A percentile compares a stretch with the other conserved stretches of the same genome.
phyloP scores from a whole-genome alignment of 179 eudicot genomes.

The Heliamphora pulchella region DNA sequence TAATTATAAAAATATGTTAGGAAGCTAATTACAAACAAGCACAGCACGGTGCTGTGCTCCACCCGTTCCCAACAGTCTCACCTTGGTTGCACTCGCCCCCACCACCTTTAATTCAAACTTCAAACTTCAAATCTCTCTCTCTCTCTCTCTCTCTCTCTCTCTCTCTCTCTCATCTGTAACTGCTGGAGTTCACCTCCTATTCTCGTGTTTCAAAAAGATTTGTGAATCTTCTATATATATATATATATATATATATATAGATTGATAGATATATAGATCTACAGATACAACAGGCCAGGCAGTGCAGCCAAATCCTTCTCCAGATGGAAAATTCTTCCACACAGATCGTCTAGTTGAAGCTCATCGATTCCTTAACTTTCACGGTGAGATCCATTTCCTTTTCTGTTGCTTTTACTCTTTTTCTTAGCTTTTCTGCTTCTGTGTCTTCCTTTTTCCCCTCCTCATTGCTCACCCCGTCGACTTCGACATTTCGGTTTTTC shows the following conservation, averaged over 20 bases:
- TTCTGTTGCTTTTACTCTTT: not conserved
- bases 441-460: too few species aligned
- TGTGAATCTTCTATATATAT: not conserved
- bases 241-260: not conserved
- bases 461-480: too few species aligned
- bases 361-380: not conserved
- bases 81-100: not conserved
- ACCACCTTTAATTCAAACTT: conserved; percentile 22
- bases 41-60: too few species aligned
- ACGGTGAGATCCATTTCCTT: conserved; percentile 18
- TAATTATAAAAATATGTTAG: too few species aligned
- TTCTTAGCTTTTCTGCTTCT: not conserved
- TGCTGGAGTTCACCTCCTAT: conserved; percentile 6
- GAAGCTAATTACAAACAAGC: too few species aligned
- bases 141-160: conserved; percentile 18
- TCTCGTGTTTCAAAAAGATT: conserved; percentile 5
- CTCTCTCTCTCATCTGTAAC: not conserved
- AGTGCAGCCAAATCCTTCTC: conserved; percentile 3
- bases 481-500: too few species aligned
- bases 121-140: conserved; percentile 16
- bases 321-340: not conserved
- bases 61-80: not conserved
- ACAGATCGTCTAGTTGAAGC: not conserved
- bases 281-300: not conserved
- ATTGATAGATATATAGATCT: not conserved